Evolutionary conservation across 164 flowering plant species (phyloP).

Genomic region (Paratinospora sagittata): DNA sequence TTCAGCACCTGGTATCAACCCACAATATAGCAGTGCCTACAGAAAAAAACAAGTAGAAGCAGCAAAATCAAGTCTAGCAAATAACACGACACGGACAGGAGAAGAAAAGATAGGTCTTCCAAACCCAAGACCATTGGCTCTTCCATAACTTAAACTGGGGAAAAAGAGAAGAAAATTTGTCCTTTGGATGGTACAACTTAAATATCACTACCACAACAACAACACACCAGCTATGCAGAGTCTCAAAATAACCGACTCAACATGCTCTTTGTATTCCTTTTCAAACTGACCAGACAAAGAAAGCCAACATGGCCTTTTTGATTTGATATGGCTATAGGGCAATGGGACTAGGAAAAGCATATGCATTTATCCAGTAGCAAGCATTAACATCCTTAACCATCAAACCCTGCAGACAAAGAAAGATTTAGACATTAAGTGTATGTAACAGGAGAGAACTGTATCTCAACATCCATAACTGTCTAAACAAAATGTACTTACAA

Average conservation of each 20-base stretch:
- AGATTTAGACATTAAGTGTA: not conserved
- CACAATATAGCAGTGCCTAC: not conserved
- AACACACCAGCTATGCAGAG: not conserved
- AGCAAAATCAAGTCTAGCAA: not conserved
- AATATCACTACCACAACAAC: no score
- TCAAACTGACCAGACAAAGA: not conserved
- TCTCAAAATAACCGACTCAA: conserved; percentile 2
- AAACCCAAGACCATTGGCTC: not conserved
- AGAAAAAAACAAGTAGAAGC: not conserved
- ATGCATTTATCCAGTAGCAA: not conserved
- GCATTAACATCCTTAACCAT: not conserved
- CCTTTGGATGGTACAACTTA: not conserved
- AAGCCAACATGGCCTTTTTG: not conserved
- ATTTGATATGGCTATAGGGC: not conserved
- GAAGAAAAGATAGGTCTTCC: not conserved
- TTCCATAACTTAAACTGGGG: not conserved
- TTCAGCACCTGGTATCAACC: not conserved
- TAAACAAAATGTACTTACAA: not conserved
- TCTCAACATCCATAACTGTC: not conserved
- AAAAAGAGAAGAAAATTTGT: not conserved
- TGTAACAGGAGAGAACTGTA: not conserved
- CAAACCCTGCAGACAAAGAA: not conserved
- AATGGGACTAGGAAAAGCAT: not conserved
- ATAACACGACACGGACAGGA: not conserved
- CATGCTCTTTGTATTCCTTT: not conserved